phyloP scores from a whole-genome alignment of 31 red algal species.

The Endocladia muricata region DNA sequence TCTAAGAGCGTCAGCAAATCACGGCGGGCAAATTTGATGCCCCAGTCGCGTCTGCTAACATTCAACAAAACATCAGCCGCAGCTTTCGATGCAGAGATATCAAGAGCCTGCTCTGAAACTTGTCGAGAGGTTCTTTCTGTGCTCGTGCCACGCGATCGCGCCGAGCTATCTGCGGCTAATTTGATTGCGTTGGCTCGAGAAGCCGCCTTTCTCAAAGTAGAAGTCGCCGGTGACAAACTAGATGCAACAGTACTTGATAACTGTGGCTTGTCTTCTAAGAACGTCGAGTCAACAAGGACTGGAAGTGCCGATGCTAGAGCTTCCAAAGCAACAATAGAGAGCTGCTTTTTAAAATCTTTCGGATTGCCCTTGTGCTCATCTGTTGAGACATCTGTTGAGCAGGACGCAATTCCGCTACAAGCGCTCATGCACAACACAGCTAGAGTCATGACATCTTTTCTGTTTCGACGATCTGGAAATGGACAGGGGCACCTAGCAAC shows the following conservation, averaged over 20 bases:
- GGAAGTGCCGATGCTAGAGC: slow-evolving; percentile 36
- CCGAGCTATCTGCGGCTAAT: slow-evolving; percentile 14
- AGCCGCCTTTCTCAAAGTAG: slow-evolving; percentile 43
- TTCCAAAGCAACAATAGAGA: slow-evolving; percentile 47
- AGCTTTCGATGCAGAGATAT: slow-evolving; percentile 47
- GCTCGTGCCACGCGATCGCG: background rate
- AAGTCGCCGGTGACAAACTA: slow-evolving; percentile 39
- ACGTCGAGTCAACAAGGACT: slow-evolving; percentile 45
- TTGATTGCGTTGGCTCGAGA: slow-evolving; percentile 24
- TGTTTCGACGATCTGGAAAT: slow-evolving; percentile 44
- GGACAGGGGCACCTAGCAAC: slow-evolving; percentile 28
- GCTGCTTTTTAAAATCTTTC: slow-evolving; percentile 37
- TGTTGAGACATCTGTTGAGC: slow-evolving; percentile 17
- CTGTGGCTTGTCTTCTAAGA: slow-evolving; percentile 71
- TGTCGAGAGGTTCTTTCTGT: background rate
- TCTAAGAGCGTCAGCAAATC: slow-evolving; percentile 64
- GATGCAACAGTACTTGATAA: slow-evolving; percentile 16
- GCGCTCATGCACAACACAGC: slow-evolving; percentile 28
- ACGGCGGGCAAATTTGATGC: slow-evolving; percentile 53
- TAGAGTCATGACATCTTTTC: slow-evolving; percentile 36
- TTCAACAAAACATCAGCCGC: slow-evolving; percentile 54
- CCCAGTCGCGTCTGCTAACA: slow-evolving; percentile 66
- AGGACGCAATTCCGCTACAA: slow-evolving; percentile 35
- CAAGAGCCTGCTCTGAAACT: background rate
- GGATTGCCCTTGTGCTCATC: slow-evolving; percentile 31